phyloP scores from a whole-genome alignment of 306 rosid genomes.

The Glycine tomentella region DNA sequence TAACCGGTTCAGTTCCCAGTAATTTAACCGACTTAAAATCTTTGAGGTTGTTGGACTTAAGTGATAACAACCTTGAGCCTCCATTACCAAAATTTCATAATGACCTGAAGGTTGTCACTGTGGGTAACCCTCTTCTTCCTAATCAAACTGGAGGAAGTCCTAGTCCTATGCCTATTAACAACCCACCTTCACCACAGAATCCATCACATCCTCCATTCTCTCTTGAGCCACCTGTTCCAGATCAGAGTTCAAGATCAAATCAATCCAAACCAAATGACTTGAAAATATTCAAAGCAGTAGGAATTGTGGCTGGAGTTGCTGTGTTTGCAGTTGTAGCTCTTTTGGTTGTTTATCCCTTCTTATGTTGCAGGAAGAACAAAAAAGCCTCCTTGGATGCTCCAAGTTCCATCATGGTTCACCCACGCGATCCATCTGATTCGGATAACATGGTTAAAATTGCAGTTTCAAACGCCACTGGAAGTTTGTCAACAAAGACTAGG shows the following conservation, averaged over 20 bases:
- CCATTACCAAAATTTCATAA: slow-evolving; percentile 68
- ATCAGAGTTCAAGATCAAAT: slow-evolving; percentile 42
- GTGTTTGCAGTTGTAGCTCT: slow-evolving; percentile 42
- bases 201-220: slow-evolving; percentile 47
- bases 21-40: slow-evolving; percentile 58
- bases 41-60: slow-evolving; percentile 71
- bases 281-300: slow-evolving; percentile 46
- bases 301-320: slow-evolving; percentile 45
- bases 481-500: slow-evolving; percentile 62
- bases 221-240: slow-evolving; percentile 35
- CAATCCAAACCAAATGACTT: slow-evolving; percentile 44
- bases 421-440: slow-evolving; percentile 66
- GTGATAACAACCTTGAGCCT: slow-evolving; percentile 67
- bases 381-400: slow-evolving; percentile 51
- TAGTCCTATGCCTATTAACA: slow-evolving; percentile 31
- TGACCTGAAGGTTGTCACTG: slow-evolving; percentile 53
- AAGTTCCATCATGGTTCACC: slow-evolving; percentile 72
- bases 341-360: slow-evolving; percentile 49
- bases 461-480: slow-evolving; percentile 59
- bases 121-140: slow-evolving; percentile 66
- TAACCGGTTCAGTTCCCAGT: slow-evolving; percentile 65
- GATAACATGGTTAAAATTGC: slow-evolving; percentile 63
- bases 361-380: slow-evolving; percentile 57
- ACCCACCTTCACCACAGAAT: slow-evolving; percentile 49
- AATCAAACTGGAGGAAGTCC: slow-evolving; percentile 50